Evolutionary conservation across 768 basidiomycete genomes (phyloP), one percentile per base, ranked within the genome.

Genomic region (Pisolithus marmoratus): DNA sequence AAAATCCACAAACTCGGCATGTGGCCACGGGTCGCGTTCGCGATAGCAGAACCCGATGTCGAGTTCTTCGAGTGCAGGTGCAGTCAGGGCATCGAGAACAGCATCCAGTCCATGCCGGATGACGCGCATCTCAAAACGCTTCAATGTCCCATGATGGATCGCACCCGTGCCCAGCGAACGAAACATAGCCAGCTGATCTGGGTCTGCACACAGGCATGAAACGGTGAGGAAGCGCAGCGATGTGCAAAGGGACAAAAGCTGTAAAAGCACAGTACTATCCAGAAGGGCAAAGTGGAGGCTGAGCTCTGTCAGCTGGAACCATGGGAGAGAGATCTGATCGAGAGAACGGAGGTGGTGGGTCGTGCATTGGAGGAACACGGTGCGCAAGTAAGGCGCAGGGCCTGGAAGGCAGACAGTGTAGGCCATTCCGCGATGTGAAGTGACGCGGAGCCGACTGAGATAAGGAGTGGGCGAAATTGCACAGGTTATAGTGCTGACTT

Each of bases 1-100:
- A 50, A 68, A 59, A 19, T 52, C 56, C 46, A 58, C 31, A 24
- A 68, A 68, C 23, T 61, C 31, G 0, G 45, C 34, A 8, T 68
- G 66, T 1, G 66, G 66, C 66, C 66, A 68, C 3, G 41, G 24
- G 19, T 68, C 58, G 27, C 58, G 59, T 31, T 65, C 67, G 9
- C 62, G 62, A 38, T 57, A 63, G 22, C 63, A 67, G 41, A 70
- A 68, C 23, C 62, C 65, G 6, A 68, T 43, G 20, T 70, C 66
- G 24, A 68, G 55, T 24, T 69, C 68, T 19, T 68, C 63, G 23
- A 68, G 59, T 11, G 56, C 58, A 12, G 66, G 66, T 26, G 68
- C 45, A 0, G 57, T 55, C 27, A 68, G 54, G 1, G 53, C 53
- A 34, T 24, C 31, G 2, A 68, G 60, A 9, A 68, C 38, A 1